Base-by-base conservation (phyloP, 108 stramenopile species). In the Fragilariopsis cylindrus region DNA sequence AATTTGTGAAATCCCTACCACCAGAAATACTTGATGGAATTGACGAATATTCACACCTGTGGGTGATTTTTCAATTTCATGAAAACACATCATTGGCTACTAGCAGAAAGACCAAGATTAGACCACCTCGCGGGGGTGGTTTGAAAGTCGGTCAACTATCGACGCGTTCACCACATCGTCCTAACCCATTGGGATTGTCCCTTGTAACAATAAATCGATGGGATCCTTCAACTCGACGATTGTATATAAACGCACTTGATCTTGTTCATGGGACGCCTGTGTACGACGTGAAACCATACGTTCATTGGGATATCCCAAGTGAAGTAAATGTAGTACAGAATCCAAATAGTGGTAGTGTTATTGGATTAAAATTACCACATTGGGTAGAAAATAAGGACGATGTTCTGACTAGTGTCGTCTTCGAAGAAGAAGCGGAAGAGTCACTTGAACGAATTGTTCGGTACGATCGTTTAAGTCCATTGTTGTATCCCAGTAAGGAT, bases 31-130 rank as follows among this genome's bases (percentile, higher is more conserved):
- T 93, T 52, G 82, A 88, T 69, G 89, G 90, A 0, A 83, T 98
- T 48, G 81, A 92, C 11, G 63, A 80, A 18, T 98, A 95, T 66
- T 85, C 81, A 60, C 97, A 99, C 77, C 73, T 91, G 5, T 98
- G 98, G 98, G 83, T 98, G 4, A 64, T 99, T 21, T 99, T 98
- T 79, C 80, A 80, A 15, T 99, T 99, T 78, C 97, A 99, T 78
- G 95, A 93, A 69, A 99, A 99, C 75, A 99, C 98, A 4, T 90
- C 94, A 57, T 65, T 81, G 55, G 73, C 75, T 15, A 76, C 73
- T 4, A 58, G 54, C 57, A 65, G 72, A 65, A 89, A 89, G 68
- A 85, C 89, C 54, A 92, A 95, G 67, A 88, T 95, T 11, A 79
- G 85, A 55, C 95, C 95, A 3, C 92, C 89, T 3, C 73, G 88